Base-by-base conservation (phyloP, 2,329 filamentous ascomycete species). In the Bipolaris victoriae region DNA sequence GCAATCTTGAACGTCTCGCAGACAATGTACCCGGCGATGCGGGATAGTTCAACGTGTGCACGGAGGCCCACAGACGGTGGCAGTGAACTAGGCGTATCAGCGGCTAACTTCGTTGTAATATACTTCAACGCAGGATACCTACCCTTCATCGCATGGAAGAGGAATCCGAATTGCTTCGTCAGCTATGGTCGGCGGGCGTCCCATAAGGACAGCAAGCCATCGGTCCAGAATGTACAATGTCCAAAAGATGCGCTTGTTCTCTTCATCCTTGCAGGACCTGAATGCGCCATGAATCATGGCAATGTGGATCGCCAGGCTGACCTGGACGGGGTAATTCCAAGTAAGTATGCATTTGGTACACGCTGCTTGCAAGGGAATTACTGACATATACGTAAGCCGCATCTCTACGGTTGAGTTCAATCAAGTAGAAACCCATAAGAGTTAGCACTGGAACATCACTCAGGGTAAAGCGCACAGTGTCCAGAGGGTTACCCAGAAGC, bases 401-500 rank as follows among this genome's bases (percentile, higher is more conserved):
- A 48, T 71, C 68, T 40, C 68, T 61, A 9, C 68, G 61, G 50
- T 71, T 71, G n/a, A 70, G 59, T 39, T 71, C 68, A 16, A 71
- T 67, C 15, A 71, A 52, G 47, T 71, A 70, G 22, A 66, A 65
- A 1, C 63, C 66, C 68, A 71, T 71, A 9, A 71, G 58, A 7
- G 65, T 52, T 35, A 71, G 55, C 15, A 67, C 65, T 7, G 67
- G 64, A 0, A 71, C 68, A 20, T 71, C 68, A 11, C 53, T 59
- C 9, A 70, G 45, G 1, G 67, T 61, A 45, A 68, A 71, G 7
- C 63, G 66, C 31, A 68, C 67, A 15, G 60, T 67, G 35, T 69
- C 66, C 13, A 70, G 24, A 4, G 68, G 68, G 31, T 70, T 70
- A 0, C 68, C 68, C 15, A 71, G 20, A n/a, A 71, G 58, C 20